Base-by-base conservation (phyloP, 495 filamentous ascomycete species). In the Aspergillus panamensis region DNA sequence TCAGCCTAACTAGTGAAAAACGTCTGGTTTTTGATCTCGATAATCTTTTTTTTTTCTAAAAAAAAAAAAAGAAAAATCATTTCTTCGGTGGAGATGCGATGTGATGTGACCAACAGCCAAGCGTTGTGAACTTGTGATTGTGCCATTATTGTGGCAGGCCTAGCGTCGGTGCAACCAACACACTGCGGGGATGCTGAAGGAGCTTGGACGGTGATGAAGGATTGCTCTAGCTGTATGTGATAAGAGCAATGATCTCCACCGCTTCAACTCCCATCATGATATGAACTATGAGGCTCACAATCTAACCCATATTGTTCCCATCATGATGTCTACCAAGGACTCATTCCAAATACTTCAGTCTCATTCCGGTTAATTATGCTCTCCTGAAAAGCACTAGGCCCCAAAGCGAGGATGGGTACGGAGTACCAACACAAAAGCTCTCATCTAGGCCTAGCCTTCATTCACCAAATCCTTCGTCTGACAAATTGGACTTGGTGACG, bases 191-290 rank as follows among this genome's bases (percentile, higher is more conserved):
- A 53, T 58, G 55, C 32, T 53, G 20, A 52, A 63, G 57, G 57
- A 60, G 62, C 62, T 64, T 59, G 55, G 57, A 59, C 61, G 20
- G 56, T 63, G 61, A 59, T 50, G 52, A 45, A 49, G 20, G 35
- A 43, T 56, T 21, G 16, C 32, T 50, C 32, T 29, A 47, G 29
- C 19, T 45, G 32, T 55, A 57, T 59, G 56, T 63, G 61, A 63
- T 59, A 51, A 57, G 55, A 51, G 17, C n/a, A 48, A 16, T 21
- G 42, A 47, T 37, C 48, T 50, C 55, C 48, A 57, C 47, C 48
- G 8, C 48, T n/a, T 8, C 35, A 31, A 16, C 42, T 44, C 19
- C 53, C 59, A 54, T 50, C 49, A 32, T 42, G 33, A 59, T 39
- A 51, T 39, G 37, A 45, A 45, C 42, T 3, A 45, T 45, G 42